Base-by-base conservation (phyloP, 306 rosid species). In the Begonia fuchsioides region DNA sequence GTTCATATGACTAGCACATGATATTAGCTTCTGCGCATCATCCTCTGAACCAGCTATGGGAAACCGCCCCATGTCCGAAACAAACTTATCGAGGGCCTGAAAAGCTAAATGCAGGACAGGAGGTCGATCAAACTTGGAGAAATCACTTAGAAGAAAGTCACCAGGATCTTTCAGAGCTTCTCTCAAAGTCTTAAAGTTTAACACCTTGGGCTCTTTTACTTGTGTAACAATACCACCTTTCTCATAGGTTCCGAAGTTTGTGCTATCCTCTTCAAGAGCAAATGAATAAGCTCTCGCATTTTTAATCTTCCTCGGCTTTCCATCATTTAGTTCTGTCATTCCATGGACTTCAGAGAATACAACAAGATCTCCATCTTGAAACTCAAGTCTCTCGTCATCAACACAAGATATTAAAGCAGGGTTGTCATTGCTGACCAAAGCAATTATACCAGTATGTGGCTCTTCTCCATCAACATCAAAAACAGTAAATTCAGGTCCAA, bases 151-250 rank as follows among this genome's bases (percentile, higher is more conserved):
- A 55, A 86, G 95, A 70, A 78, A 78, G 69, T 86, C 87, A 16
- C 95, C 93, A 41, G 93, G 87, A 48, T 86, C 80, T 15, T 38
- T 58, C 11, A 86, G 68, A 41, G 95, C 87, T 64, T 71, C 82
- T 67, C 63, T 67, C 44, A 86, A 62, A 12, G 93, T 67, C 74
- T 71, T 86, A 68, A 86, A 86, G 56, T 76, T 76, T 76, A 86
- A 73, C 50, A 73, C 66, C 76, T 81, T 86, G 6, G 95, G 82
- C 43, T 81, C 80, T 62, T 86, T 86, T 53, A 72, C 87, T 74
- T 86, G 95, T n/a, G 95, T 78, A 46, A 78, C 87, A 60, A 86
- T 86, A 20, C 95, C 95, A 39, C 87, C 95, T 64, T 77, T 86
- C 72, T 67, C 73, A 62, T 78, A 86, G 51, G 54, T 61, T 40